phyloP scores from a whole-genome alignment of 1,139 yeast genomes.

The Geotrichum carabidarum region DNA sequence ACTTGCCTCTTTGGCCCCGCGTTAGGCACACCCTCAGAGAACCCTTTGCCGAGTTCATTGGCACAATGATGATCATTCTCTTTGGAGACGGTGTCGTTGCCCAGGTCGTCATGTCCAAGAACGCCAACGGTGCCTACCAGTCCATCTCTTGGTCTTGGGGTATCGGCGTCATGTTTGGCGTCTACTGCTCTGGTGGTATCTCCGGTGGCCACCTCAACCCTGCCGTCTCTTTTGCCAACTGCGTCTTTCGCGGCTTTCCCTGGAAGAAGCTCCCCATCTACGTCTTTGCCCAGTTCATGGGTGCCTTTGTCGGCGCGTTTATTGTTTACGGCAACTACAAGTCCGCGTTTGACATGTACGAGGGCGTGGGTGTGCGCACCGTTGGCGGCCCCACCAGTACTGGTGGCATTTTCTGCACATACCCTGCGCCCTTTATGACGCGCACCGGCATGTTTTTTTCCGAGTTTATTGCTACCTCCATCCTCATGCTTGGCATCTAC shows the following conservation, averaged over 20 bases:
- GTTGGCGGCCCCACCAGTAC: constrained; percentile 33
- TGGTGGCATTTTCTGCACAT: constrained; percentile 46
- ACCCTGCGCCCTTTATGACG: constrained; percentile 42
- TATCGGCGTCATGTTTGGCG: constrained; percentile 47
- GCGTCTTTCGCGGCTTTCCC: constrained; percentile 34
- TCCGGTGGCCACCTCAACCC: constrained; percentile 38
- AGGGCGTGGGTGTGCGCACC: constrained; percentile 31
- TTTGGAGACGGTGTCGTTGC: constrained; percentile 48
- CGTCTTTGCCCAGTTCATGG: constrained; percentile 31
- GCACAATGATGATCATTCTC: constrained; percentile 43
- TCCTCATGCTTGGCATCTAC: constrained; percentile 44
- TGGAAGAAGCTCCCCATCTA: constrained; percentile 34
- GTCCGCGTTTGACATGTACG: constrained; percentile 30
- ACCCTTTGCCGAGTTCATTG: constrained; percentile 45
- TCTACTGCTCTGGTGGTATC: constrained; percentile 34
- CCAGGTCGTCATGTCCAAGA: constrained; percentile 39
- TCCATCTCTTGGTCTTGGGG: constrained; percentile 48
- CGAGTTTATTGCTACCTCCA: constrained; percentile 43
- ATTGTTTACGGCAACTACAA: constrained; percentile 33
- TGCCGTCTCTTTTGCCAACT: constrained; percentile 33
- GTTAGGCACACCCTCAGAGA: constrained; percentile 27
- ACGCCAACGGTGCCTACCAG: constrained; percentile 41
- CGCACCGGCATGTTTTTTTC: constrained; percentile 45
- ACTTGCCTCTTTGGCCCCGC: constrained; percentile 24
- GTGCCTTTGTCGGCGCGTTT: constrained; percentile 32